Evolutionary conservation across 306 rosid species (phyloP).

Genomic region (Pterocarpus macrocarpus): DNA sequence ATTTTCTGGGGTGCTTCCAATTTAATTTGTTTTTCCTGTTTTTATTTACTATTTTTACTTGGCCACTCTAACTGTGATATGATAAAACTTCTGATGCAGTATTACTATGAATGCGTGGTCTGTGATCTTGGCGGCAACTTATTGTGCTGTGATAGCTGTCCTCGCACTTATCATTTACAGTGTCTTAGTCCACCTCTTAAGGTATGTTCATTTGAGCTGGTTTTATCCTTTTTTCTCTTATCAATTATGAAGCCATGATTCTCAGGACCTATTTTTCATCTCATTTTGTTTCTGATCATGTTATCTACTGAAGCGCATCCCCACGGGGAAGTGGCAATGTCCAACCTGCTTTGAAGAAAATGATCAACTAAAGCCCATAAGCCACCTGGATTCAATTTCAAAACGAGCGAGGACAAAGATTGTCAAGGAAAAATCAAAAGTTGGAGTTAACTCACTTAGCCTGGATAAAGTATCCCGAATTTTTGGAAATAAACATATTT

Average conservation of each 20-base stretch:
- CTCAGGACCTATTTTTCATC: slow-evolving; percentile 24
- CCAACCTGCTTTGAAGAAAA: slow-evolving; percentile 82
- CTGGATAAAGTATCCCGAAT: slow-evolving; percentile 74
- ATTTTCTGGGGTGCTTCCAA: slow-evolving; percentile 18
- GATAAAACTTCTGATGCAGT: slow-evolving; percentile 63
- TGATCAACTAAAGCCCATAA: slow-evolving; percentile 66
- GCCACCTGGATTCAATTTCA: slow-evolving; percentile 74
- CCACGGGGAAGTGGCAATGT: slow-evolving; percentile 97
- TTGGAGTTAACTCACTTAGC: slow-evolving; percentile 68
- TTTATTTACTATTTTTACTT: slow-evolving; percentile 15
- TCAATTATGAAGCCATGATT: slow-evolving; percentile 25
- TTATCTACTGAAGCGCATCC: slow-evolving; percentile 80
- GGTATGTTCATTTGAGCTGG: slow-evolving; percentile 64
- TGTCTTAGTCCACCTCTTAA: slow-evolving; percentile 98
- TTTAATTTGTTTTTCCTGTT: not conserved
- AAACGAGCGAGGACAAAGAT: slow-evolving; percentile 93
- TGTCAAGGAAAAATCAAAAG: slow-evolving; percentile 64
- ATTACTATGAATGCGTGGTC: slow-evolving; percentile 89
- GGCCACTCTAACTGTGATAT: slow-evolving; percentile 44
- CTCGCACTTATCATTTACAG: slow-evolving; percentile 93
- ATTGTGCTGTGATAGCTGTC: slow-evolving; percentile 98
- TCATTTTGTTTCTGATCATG: slow-evolving; percentile 31
- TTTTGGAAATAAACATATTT: slow-evolving; percentile 80
- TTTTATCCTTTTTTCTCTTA: slow-evolving; percentile 24
- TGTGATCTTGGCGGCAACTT: slow-evolving; percentile 99